Base-by-base conservation (phyloP, 1,139 yeast genomes). In the Pichia sp. region DNA sequence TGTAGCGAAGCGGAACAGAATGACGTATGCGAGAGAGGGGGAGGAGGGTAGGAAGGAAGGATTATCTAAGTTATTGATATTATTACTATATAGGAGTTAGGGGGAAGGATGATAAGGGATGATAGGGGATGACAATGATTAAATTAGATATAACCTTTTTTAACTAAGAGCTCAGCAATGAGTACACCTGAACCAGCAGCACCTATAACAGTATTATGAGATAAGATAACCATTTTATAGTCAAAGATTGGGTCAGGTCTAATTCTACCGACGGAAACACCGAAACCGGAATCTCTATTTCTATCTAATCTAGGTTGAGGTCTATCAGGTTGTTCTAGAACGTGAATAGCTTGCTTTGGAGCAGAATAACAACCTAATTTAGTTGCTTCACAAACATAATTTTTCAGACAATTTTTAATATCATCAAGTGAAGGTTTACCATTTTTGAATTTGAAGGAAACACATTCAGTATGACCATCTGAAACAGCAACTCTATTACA, bases 101-200 rank as follows among this genome's bases (percentile, higher is more conserved):
- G n/a, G n/a, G n/a, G n/a, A n/a, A n/a, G n/a, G n/a, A n/a, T n/a
- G n/a, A n/a, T n/a, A n/a, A n/a, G n/a, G n/a, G n/a, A n/a, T n/a
- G n/a, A n/a, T n/a, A n/a, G n/a, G n/a, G n/a, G n/a, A n/a, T n/a
- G n/a, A n/a, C n/a, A n/a, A n/a, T n/a, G n/a, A n/a, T 7, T 22
- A 14, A 14, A 19, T 60, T 72, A 88, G 52, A 89, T 74, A 55
- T 86, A 67, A 45, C 77, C 72, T 69, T 83, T 86, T 42, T 91
- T 91, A 48, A 74, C 67, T 55, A 91, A 73, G 46, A 86, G 72
- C 67, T 91, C 99, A 38, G 95, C 98, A 63, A 93, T 91, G 63
- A 91, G 77, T 48, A 91, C 73, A 63, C 98, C 98, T n/a, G 97
- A 84, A 59, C 99, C 99, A 24, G 99, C 99, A 56, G 98, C 99